Percentiles rank a stretch among this genome's conserved stretches.
These are phyloP conservation scores for Heliocybe sulcata DNA, from an alignment of 1,284 basidiomycete genomes.

Conservation along the genomic window DNA sequence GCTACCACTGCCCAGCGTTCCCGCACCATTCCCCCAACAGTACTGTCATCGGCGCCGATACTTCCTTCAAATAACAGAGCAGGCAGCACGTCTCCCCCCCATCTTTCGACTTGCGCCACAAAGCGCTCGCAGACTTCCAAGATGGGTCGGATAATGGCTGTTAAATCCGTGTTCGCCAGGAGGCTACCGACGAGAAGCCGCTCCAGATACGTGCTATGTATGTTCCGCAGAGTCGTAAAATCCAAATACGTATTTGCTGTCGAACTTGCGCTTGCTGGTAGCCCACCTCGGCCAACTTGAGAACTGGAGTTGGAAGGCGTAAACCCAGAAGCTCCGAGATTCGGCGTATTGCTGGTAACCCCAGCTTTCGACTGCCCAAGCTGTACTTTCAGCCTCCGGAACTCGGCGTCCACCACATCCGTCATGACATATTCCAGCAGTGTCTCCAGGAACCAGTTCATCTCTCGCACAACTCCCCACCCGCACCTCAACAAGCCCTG, in stretches of 20 bases:
- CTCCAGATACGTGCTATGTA: slow-evolving; percentile 79
- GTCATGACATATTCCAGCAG: slow-evolving; percentile 81
- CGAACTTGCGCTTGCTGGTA: background rate
- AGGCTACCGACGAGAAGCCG: slow-evolving; percentile 76
- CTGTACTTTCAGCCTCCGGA: slow-evolving; percentile 54
- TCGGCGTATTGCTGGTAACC: slow-evolving; percentile 16
- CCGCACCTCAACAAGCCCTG: slow-evolving; percentile 64
- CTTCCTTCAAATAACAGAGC: slow-evolving; percentile 77
- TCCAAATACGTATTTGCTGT: slow-evolving; percentile 44
- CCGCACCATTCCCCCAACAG: slow-evolving; percentile 61
- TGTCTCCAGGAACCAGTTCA: slow-evolving; percentile 89
- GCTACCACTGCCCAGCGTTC: slow-evolving; percentile 62
- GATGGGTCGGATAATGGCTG: slow-evolving; percentile 60
- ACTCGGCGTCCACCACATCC: slow-evolving; percentile 86
- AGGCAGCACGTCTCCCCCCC: slow-evolving; percentile 89
- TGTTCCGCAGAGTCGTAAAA: slow-evolving; percentile 75
- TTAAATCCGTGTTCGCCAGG: slow-evolving; percentile 60
- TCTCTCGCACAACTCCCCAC: slow-evolving; percentile 81
- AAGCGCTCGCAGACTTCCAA: slow-evolving; percentile 81
- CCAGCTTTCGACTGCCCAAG: slow-evolving; percentile 22
- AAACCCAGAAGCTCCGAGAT: slow-evolving; percentile 15
- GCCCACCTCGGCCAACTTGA: background rate
- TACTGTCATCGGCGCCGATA: slow-evolving; percentile 41
- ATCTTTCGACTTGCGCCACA: slow-evolving; percentile 78
- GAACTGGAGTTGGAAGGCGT: background rate